These are phyloP conservation scores for Aureobasidium sp. DNA, from an alignment of 2,329 filamentous ascomycete genomes.

Conservation along the genomic window DNA sequence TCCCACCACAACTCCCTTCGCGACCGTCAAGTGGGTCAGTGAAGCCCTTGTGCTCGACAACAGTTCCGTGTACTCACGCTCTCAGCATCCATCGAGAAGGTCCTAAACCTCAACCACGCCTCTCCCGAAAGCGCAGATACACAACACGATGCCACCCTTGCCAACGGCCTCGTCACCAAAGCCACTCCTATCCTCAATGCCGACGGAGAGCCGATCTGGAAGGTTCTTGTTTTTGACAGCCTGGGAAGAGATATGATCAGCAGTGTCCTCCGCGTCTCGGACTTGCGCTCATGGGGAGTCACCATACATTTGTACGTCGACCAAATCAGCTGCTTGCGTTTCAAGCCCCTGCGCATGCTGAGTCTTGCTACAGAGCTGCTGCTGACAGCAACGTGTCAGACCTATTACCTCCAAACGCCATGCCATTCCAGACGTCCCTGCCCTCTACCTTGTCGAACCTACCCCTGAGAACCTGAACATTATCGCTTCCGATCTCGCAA, in stretches of 20 bases:
- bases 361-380: constrained; percentile 20
- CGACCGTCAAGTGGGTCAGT: constrained; percentile 61
- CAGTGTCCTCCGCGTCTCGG: constrained; percentile 87
- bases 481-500: constrained; percentile 78
- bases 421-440: constrained; percentile 90
- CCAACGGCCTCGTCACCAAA: constrained; percentile 56
- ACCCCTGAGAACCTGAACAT: constrained; percentile 68
- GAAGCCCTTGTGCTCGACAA: not conserved
- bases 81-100: constrained; percentile 82
- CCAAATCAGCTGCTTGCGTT: not conserved
- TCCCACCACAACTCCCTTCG: constrained; percentile 50
- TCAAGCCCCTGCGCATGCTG: constrained; percentile 17
- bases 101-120: constrained; percentile 86
- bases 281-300: constrained; percentile 86
- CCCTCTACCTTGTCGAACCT: constrained; percentile 92
- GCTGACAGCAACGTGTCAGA: constrained; percentile 31
- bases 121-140: constrained; percentile 45
- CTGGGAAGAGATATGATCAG: constrained; percentile 90
- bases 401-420: constrained; percentile 75
- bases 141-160: constrained; percentile 51
- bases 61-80: constrained; percentile 11
- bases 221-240: constrained; percentile 92
- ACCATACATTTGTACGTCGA: constrained; percentile 77
- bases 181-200: constrained; percentile 74
- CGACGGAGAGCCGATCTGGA: constrained; percentile 92